Conservation (phyloP, 208 protist species). For the Sergeia podlipaevii region DNA sequence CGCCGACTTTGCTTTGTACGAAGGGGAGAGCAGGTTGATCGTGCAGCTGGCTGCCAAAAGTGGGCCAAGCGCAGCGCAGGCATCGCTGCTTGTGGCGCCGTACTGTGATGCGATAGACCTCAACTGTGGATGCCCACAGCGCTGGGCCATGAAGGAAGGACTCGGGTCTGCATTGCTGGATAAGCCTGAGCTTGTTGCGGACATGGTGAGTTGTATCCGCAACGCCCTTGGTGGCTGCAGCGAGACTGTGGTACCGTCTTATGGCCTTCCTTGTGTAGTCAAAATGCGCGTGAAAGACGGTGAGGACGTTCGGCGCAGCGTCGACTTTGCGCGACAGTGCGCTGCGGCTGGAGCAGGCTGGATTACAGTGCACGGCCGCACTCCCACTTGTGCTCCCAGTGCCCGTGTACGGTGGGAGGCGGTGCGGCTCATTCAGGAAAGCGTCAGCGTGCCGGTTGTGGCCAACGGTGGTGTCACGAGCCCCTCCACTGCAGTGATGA, state of each 20-base stretch:
- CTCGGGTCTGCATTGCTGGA: constrained; percentile 69
- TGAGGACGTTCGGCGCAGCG: constrained; percentile 62
- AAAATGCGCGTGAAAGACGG: constrained; percentile 85
- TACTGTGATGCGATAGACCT: constrained; percentile 88
- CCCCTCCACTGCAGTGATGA: constrained; percentile 42
- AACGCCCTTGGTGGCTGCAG: constrained; percentile 30
- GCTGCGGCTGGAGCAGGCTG: constrained; percentile 74
- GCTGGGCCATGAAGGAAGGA: constrained; percentile 82
- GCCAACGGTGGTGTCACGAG: constrained; percentile 76
- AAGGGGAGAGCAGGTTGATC: constrained; percentile 65
- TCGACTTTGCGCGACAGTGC: constrained; percentile 81
- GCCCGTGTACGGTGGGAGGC: constrained; percentile 52
- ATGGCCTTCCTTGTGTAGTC: constrained; percentile 46
- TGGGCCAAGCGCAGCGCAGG: constrained; percentile 47
- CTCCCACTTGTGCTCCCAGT: constrained; percentile 39
- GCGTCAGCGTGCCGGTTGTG: constrained; percentile 56
- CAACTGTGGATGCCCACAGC: constrained; percentile 94
- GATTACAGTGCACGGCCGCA: constrained; percentile 89
- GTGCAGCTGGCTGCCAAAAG: constrained; percentile 82
- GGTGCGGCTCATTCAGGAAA: constrained; percentile 60
- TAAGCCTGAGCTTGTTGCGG: constrained; percentile 67
- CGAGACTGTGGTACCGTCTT: neutral
- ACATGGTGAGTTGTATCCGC: constrained; percentile 69
- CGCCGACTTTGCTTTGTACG: constrained; percentile 75
- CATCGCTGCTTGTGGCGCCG: constrained; percentile 39